phyloP scores from a whole-genome alignment of 768 basidiomycete genomes.

The Naganishia vishniacii region DNA sequence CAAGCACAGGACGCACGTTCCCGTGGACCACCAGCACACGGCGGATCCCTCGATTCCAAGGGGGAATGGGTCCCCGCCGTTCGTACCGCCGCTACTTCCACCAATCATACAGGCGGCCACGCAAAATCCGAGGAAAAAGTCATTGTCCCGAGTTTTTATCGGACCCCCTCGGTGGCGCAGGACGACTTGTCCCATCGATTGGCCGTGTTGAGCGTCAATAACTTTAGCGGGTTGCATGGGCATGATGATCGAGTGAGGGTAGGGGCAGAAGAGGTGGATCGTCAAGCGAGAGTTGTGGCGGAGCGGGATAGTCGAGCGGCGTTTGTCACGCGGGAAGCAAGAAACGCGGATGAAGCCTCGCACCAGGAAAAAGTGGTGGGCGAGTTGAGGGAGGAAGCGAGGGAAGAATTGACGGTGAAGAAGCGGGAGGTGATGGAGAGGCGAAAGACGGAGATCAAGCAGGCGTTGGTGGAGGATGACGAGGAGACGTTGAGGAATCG shows the following conservation, averaged over 20 bases:
- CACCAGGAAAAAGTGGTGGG: conserved; percentile 5
- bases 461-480: conserved; percentile 14
- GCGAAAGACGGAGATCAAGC: conserved; percentile 23
- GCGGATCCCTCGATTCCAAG: conserved; percentile 3
- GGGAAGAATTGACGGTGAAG: conserved; percentile 1
- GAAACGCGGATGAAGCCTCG: background rate
- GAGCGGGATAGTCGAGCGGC: conserved; percentile 8
- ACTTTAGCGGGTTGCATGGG: conserved; percentile 21
- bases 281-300: background rate
- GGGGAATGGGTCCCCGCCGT: conserved; percentile 25
- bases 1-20: background rate
- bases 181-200: conserved; percentile 21
- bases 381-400: background rate
- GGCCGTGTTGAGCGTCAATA: conserved; percentile 27
- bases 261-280: conserved; percentile 8
- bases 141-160: conserved; percentile 24
- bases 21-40: background rate
- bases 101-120: background rate
- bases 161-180: conserved; percentile 13
- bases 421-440: conserved; percentile 4
- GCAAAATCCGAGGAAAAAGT: conserved; percentile 13
- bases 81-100: background rate
- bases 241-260: conserved; percentile 6
- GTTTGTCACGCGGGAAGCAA: background rate
- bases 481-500: conserved; percentile 7